These are phyloP conservation scores for Termitomyces sp. DNA, from an alignment of 768 basidiomycete genomes.

Conservation along the genomic window DNA sequence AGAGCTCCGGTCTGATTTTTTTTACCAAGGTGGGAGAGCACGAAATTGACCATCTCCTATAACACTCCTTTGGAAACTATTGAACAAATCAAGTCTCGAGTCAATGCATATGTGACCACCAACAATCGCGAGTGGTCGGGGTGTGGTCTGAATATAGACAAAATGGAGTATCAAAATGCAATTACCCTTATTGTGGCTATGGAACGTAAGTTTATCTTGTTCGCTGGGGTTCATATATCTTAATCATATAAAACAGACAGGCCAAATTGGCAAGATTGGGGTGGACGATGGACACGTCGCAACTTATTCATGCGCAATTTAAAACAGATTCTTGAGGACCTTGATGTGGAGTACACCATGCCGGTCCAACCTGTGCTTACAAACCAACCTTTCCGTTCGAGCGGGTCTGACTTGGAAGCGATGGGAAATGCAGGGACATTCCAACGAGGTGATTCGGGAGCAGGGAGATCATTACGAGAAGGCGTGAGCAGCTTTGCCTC, in stretches of 20 bases:
- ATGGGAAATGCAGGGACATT: conserved; percentile 27
- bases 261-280: conserved; percentile 87
- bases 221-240: not conserved
- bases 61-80: conserved; percentile 66
- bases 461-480: conserved; percentile 6
- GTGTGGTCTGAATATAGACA: conserved; percentile 64
- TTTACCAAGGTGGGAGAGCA: conserved; percentile 56
- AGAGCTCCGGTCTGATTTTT: not conserved
- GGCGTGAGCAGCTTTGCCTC: conserved; percentile 7
- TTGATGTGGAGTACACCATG: conserved; percentile 65
- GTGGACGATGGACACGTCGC: conserved; percentile 70
- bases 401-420: conserved; percentile 2
- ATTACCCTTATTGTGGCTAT: conserved; percentile 62
- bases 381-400: conserved; percentile 21
- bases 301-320: conserved; percentile 73
- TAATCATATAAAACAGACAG: conserved; percentile 35
- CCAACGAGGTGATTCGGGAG: conserved; percentile 8
- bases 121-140: conserved; percentile 75
- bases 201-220: conserved; percentile 50
- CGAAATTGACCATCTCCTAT: conserved; percentile 60
- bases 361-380: conserved; percentile 70
- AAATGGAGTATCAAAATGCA: conserved; percentile 75
- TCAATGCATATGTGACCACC: conserved; percentile 52
- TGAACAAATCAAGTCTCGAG: conserved; percentile 56
- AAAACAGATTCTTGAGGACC: conserved; percentile 66